Conservation (phyloP, 1,284 basidiomycete genomes). For the Leccinum insigne region DNA sequence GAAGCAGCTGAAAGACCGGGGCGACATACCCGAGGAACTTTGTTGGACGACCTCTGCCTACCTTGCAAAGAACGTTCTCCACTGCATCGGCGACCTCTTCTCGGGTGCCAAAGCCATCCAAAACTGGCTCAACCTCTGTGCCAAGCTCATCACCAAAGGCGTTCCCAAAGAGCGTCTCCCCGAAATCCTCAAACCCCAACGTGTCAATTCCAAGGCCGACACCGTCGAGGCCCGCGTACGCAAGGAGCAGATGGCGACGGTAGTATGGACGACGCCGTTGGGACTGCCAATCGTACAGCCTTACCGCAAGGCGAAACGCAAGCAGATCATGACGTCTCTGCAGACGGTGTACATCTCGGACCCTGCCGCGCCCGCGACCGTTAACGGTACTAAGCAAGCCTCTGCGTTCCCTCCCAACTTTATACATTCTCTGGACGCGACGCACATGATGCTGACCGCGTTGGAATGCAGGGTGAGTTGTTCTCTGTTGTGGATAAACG, state of each 20-base stretch:
- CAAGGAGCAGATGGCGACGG: conserved; percentile 94
- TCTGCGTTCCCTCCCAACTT: conserved; percentile 99
- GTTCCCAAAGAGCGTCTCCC: conserved; percentile 78
- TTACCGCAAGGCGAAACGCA: conserved; percentile 79
- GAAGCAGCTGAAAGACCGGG: conserved; percentile 80
- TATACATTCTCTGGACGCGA: conserved; percentile 97
- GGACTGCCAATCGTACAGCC: conserved; percentile 97
- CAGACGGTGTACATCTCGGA: conserved; percentile 96
- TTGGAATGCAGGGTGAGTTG: conserved; percentile 76
- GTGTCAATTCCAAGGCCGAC: conserved; percentile 14
- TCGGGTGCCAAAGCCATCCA: conserved; percentile 91
- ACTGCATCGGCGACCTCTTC: conserved; percentile 92
- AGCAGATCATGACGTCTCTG: conserved; percentile 83
- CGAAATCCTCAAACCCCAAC: conserved; percentile 40
- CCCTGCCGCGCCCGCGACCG: conserved; percentile 78
- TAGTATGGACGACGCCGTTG: conserved; percentile 96
- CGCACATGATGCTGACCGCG: conserved; percentile 99
- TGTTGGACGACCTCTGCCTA: conserved; percentile 82
- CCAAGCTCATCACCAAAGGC: conserved; percentile 86
- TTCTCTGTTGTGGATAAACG: background rate
- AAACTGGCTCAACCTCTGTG: conserved; percentile 85
- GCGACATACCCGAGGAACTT: conserved; percentile 73
- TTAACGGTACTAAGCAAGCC: conserved; percentile 88
- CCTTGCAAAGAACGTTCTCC: conserved; percentile 79
- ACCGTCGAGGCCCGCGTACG: conserved; percentile 45